Conservation (phyloP, 2,329 filamentous ascomycete species). For the Talaromyces funiculosus region DNA sequence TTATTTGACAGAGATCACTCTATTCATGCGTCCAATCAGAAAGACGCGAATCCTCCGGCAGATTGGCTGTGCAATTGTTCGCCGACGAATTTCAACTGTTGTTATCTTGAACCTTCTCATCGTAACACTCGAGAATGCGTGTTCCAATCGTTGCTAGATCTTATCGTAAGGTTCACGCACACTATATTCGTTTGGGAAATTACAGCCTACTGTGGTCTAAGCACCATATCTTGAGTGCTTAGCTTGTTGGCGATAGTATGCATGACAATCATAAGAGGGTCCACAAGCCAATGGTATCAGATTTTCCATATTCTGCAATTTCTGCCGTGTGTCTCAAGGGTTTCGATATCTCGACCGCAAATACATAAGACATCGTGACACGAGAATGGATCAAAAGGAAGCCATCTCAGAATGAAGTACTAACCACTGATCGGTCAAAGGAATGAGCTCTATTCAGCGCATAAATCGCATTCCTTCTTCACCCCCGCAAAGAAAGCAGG, state of each 20-base stretch:
- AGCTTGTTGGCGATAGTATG: no score
- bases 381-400: not conserved
- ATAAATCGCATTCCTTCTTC: no score
- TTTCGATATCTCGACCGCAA: not conserved
- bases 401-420: not conserved
- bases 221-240: not conserved
- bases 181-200: not conserved
- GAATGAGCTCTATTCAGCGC: no score
- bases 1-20: not conserved
- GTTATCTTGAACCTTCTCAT: not conserved
- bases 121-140: not conserved
- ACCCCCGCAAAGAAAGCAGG: no score
- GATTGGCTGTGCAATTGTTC: not conserved
- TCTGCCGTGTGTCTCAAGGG: not conserved
- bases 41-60: not conserved
- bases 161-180: not conserved
- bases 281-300: not conserved
- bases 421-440: no score
- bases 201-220: not conserved
- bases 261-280: no score
- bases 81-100: not conserved
- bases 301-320: not conserved
- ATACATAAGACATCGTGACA: not conserved
- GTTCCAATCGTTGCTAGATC: not conserved
- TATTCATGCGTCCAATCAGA: not conserved